Conservation (phyloP, 805 yeast genomes). For the Spathaspora boniae region DNA sequence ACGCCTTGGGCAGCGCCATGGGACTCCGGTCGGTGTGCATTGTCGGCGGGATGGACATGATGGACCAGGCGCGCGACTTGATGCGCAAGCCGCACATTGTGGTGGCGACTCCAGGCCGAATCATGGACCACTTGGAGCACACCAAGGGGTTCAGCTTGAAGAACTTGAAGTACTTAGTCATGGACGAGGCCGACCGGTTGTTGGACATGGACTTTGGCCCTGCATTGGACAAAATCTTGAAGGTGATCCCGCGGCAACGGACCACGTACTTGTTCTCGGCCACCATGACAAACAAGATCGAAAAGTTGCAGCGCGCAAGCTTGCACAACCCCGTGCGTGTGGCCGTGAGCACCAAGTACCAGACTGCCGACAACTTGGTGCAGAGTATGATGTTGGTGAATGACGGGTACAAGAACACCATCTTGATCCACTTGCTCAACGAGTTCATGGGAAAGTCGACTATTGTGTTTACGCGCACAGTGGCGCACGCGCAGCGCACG, state of each 20-base stretch:
- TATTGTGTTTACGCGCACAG: constrained; percentile 89
- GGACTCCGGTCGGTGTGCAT: constrained; percentile 86
- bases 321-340: constrained; percentile 84
- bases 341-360: constrained; percentile 82
- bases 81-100: constrained; percentile 92
- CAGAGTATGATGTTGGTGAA: constrained; percentile 90
- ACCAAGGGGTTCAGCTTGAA: constrained; percentile 86
- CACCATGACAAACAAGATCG: constrained; percentile 95
- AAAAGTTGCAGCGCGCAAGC: constrained; percentile 91
- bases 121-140: constrained; percentile 89
- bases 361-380: constrained; percentile 90
- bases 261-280: constrained; percentile 89
- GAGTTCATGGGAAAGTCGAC: constrained; percentile 82
- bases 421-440: constrained; percentile 74
- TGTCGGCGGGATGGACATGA: constrained; percentile 98
- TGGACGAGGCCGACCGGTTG: constrained; percentile 97
- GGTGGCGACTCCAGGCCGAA: constrained; percentile 93
- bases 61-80: constrained; percentile 93
- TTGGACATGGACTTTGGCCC: constrained; percentile 97
- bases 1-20: constrained; percentile 87
- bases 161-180: constrained; percentile 75
- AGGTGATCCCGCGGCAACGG: constrained; percentile 78
- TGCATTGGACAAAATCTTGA: constrained; percentile 80
- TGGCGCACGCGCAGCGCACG: constrained; percentile 91
- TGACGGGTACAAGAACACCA: constrained; percentile 88